Base-by-base conservation (phyloP, 2,329 filamentous ascomycete species). In the Seiridium cupressi region DNA sequence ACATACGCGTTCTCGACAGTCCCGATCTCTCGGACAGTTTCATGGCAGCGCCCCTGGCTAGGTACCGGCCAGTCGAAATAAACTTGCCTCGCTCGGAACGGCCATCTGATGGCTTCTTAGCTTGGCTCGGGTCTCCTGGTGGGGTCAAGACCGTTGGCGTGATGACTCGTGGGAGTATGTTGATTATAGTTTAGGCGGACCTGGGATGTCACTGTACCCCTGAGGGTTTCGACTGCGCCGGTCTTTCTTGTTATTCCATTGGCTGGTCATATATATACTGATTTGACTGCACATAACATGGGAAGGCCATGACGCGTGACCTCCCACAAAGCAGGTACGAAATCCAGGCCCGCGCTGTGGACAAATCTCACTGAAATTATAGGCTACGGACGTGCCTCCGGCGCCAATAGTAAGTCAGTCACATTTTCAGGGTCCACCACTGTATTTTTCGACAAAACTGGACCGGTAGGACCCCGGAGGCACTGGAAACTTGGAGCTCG, bases 81-180 rank as follows among this genome's bases (percentile, higher is more conserved):
- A 26, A 26, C 18, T 26, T 26, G 18, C 18, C 18, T 26, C 18
- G 18, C 18, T 26, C 18, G 18, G 18, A 26, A 26, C 18, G 18
- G 18, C 18, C 18, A 26, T 26, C 18, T 26, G 18, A 26, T 26
- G 18, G 18, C 18, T 26, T 26, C 18, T 26, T 26, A 26, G 18
- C 18, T 26, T 26, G 18, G 18, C 18, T 26, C 18, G 18, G 18
- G 18, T 26, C 18, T 26, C 18, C 18, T 26, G 18, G 18, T 26
- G 18, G 18, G 18, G 18, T 26, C 18, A 26, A 26, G 18, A 26
- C 18, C 18, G 18, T 26, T 26, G 18, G 18, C 18, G 18, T 26
- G 18, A 26, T 26, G 18, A 26, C 65, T 4, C 65, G 65, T 26
- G 18, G 18, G 18, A 26, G 18, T 26, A 26, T 2, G 18, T 26